Evolutionary conservation across 176 grass and related monocot genomes (phyloP).

Genomic region (Ananas comosus): DNA sequence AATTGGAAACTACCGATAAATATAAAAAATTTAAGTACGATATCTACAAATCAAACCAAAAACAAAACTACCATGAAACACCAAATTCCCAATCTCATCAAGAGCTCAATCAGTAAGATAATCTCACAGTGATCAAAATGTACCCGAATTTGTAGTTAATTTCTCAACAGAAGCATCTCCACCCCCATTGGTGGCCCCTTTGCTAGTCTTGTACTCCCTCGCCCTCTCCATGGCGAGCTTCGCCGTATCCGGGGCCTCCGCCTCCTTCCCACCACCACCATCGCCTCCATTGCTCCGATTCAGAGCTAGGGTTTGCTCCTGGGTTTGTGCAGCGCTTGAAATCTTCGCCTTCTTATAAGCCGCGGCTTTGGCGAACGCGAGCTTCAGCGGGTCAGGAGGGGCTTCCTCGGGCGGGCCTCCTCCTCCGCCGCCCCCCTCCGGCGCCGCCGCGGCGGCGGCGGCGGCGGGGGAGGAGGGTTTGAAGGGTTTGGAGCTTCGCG

Average conservation of each 20-base stretch:
- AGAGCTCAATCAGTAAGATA: neutral
- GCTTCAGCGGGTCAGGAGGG: slow-evolving; percentile 24
- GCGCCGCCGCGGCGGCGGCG: neutral
- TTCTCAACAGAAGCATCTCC: neutral
- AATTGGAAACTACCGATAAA: too few species aligned
- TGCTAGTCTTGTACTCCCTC: slow-evolving; percentile 5
- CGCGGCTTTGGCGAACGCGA: slow-evolving; percentile 33
- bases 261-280: neutral
- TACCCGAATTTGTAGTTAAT: neutral
- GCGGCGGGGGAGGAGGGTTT: slow-evolving; percentile 8
- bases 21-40: too few species aligned
- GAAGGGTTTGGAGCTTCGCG: neutral
- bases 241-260: neutral
- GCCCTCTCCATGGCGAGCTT: slow-evolving; percentile 5
- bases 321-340: neutral
- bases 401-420: neutral
- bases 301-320: neutral
- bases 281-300: neutral
- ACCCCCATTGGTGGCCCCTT: neutral
- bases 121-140: neutral
- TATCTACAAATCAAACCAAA: neutral
- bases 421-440: slow-evolving; percentile 8
- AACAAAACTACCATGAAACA: neutral
- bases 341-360: slow-evolving; percentile 31
- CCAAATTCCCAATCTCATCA: neutral